Percentiles rank a stretch among this genome's conserved stretches.
Evolutionary conservation across 176 grass and related monocot species (phyloP).

Genomic region (Tillandsia fasciculata): DNA sequence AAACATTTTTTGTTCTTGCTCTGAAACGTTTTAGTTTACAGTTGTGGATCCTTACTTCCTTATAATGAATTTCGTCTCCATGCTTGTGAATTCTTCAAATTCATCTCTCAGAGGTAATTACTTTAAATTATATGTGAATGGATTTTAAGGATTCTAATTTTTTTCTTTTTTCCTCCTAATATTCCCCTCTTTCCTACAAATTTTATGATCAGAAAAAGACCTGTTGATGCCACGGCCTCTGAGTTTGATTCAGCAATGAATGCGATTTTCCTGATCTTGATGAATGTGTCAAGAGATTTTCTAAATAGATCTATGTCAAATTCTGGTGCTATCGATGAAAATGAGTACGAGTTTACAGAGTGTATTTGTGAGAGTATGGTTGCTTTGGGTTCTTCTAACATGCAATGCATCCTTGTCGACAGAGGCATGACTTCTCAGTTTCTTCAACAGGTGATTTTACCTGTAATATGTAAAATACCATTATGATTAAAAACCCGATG

Average conservation of each 20-base stretch:
- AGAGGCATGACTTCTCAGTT: conserved; percentile 55
- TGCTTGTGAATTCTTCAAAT: conserved; percentile 94
- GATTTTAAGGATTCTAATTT: neutral
- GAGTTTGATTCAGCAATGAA: conserved; percentile 86
- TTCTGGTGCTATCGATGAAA: conserved; percentile 60
- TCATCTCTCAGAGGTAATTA: conserved; percentile 82
- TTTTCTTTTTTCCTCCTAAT: neutral
- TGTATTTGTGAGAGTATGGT: conserved; percentile 87
- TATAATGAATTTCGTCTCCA: conserved; percentile 88
- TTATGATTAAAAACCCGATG: neutral
- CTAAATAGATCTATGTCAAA: conserved; percentile 56
- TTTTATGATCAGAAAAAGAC: conserved; percentile 61
- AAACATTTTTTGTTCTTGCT: neutral
- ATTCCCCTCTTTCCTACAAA: neutral
- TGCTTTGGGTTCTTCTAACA: conserved; percentile 90
- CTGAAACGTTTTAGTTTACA: conserved; percentile 27
- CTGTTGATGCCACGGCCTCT: conserved; percentile 53
- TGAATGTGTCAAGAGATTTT: conserved; percentile 80
- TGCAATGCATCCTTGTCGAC: conserved; percentile 86
- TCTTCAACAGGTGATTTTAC: conserved; percentile 69
- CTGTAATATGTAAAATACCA: neutral
- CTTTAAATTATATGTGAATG: neutral
- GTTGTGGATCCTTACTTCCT: conserved; percentile 70
- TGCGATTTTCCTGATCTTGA: conserved; percentile 76
- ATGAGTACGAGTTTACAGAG: conserved; percentile 68